These are phyloP conservation scores for Acrodontium crateriforme DNA, from an alignment of 2,329 filamentous ascomycete species.

Conservation along the genomic window DNA sequence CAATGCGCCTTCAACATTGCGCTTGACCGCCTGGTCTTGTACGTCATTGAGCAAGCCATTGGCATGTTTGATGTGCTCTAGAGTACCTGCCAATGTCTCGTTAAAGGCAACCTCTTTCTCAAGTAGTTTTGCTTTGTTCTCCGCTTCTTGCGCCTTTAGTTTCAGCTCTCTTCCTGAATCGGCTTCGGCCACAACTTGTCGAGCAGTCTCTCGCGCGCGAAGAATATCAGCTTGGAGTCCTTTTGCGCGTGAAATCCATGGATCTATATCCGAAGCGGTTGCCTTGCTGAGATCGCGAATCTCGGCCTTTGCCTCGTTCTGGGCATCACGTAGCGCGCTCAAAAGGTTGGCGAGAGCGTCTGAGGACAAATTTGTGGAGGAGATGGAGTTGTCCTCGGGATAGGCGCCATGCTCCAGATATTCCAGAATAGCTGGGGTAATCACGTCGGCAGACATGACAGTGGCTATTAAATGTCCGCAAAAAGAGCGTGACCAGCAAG, in stretches of 20 bases:
- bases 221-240: slow-evolving; percentile 76
- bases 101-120: slow-evolving; percentile 48
- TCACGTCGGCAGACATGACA: slow-evolving; percentile 13
- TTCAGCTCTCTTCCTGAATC: slow-evolving; percentile 53
- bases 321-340: slow-evolving; percentile 36
- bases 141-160: slow-evolving; percentile 48
- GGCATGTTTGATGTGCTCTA: slow-evolving; percentile 39
- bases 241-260: slow-evolving; percentile 76
- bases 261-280: slow-evolving; percentile 63
- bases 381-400: slow-evolving; percentile 42
- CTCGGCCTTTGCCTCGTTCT: slow-evolving; percentile 47
- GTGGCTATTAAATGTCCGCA: too few species aligned
- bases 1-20: slow-evolving; percentile 34
- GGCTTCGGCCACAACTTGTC: slow-evolving; percentile 65
- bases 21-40: slow-evolving; percentile 30
- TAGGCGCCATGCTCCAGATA: slow-evolving; percentile 46
- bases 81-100: slow-evolving; percentile 34
- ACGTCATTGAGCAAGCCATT: slow-evolving; percentile 34
- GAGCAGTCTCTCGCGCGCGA: slow-evolving; percentile 62
- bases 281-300: slow-evolving; percentile 65
- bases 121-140: slow-evolving; percentile 40
- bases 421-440: slow-evolving; percentile 49
- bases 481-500: too few species aligned
- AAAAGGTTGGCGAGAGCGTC: slow-evolving; percentile 36
- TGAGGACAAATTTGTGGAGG: slow-evolving; percentile 38